Evolutionary conservation across 176 grass and related monocot genomes (phyloP).

Genomic region (Triticum timopheevii): DNA sequence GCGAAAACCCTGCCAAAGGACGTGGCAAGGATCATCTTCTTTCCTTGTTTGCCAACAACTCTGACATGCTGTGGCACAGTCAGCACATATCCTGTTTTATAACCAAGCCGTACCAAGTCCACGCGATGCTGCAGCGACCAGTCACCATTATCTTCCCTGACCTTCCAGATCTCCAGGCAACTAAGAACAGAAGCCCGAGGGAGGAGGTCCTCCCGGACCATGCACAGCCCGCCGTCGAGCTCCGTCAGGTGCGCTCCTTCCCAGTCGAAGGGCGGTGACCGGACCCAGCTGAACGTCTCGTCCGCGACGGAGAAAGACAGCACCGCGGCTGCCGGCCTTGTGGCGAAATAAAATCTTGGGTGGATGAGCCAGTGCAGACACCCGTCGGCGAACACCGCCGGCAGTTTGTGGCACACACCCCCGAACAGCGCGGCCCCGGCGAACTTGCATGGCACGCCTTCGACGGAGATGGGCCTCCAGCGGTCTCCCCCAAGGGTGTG

Average conservation of each 20-base stretch:
- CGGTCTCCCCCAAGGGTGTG: background rate
- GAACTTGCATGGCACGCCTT: background rate
- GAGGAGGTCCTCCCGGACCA: background rate
- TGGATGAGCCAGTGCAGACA: background rate
- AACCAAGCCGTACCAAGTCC: background rate
- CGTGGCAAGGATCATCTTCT: background rate
- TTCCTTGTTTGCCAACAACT: background rate
- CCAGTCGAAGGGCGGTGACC: background rate
- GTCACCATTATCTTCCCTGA: background rate
- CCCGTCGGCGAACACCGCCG: background rate
- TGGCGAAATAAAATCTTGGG: background rate
- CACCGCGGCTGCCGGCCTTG: background rate
- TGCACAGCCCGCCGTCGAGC: background rate
- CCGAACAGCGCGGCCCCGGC: background rate
- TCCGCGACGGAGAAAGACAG: background rate
- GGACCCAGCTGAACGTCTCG: background rate
- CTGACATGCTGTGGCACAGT: background rate
- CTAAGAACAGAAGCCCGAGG: too few species aligned
- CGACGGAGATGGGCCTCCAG: background rate
- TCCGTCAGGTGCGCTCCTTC: background rate
- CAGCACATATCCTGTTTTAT: background rate
- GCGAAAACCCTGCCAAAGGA: background rate
- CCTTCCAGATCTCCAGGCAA: background rate
- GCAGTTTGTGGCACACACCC: rapidly evolving
- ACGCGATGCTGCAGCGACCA: background rate